Base-by-base conservation (phyloP, 352 stramenopile genomes). In the Peronosclerospora sorghi region DNA sequence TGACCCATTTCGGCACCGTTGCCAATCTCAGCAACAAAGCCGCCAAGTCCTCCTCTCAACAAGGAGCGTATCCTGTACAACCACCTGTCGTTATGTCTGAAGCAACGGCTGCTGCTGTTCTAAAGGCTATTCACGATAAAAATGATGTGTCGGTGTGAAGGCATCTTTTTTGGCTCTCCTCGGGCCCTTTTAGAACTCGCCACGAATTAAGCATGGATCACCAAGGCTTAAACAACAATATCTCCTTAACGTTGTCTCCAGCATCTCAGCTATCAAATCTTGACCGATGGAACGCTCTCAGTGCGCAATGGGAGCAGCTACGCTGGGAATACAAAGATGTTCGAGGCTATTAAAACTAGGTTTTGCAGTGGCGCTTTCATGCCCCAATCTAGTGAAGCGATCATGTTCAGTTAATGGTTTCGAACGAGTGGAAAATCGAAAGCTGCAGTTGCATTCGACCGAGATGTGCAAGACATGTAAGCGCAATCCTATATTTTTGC, bases 1-100 rank as follows among this genome's bases (percentile, higher is more conserved):
- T 26, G 72, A 92, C 17, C 74, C 79, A 21, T 86, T 92, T 83
- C 75, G 3, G 63, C 74, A 13, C 75, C 78, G 2, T 43, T 91
- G 17, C 78, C 78, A 10, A 71, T 88, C 1, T 82, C 73, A n/a
- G n/a, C n/a, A 0, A 39, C 73, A 7, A 43, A 46, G 5, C 52
- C 68, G 8, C 67, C 76, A n/a, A 41, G 49, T 18, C 35, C 32
- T 27, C 24, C 24, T 56, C 37, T 29, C n/a, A n/a, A 26, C 24
- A 30, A 50, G 15, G 44, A 12, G 13, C 32, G 30, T 13, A 36
- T 26, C 8, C 29, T 42, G 19, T n/a, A 23, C 18, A 41, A 35
- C 9, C n/a, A 12, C 7, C 17, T 3, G 17, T 26, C 15, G 28
- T 43, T 17, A 41, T 17, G 6, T 15, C 47, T 1, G 32, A 61